phyloP scores from a whole-genome alignment of 306 rosid genomes.

The Ochetophila trinervis region DNA sequence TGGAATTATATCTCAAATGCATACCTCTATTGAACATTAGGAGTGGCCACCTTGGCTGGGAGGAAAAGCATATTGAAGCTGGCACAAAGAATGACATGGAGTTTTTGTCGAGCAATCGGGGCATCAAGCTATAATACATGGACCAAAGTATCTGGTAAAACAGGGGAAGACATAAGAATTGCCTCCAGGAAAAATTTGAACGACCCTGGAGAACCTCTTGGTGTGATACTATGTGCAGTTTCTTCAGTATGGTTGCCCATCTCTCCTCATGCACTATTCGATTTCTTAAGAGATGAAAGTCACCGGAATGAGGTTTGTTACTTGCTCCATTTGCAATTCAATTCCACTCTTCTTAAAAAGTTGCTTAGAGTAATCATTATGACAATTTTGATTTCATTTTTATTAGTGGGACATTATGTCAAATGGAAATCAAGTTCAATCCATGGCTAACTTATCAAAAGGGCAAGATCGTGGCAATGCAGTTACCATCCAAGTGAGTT shows the following conservation, averaged over 20 bases:
- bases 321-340: neutral
- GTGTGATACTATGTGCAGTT: slow-evolving; percentile 86
- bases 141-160: slow-evolving; percentile 70
- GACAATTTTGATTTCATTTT: slow-evolving; percentile 18
- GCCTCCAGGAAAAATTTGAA: slow-evolving; percentile 89
- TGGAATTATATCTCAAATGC: neutral
- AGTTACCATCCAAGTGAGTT: slow-evolving; percentile 77
- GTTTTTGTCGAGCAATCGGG: slow-evolving; percentile 75
- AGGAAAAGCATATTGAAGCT: slow-evolving; percentile 88
- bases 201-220: slow-evolving; percentile 90
- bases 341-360: neutral
- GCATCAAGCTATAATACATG: slow-evolving; percentile 91
- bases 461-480: slow-evolving; percentile 98
- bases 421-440: slow-evolving; percentile 64
- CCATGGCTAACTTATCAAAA: slow-evolving; percentile 78
- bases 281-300: slow-evolving; percentile 79
- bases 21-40: slow-evolving; percentile 30
- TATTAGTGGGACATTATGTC: slow-evolving; percentile 87
- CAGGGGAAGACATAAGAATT: slow-evolving; percentile 86
- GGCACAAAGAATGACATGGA: slow-evolving; percentile 87
- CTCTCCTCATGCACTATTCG: slow-evolving; percentile 53
- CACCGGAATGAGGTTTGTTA: slow-evolving; percentile 61
- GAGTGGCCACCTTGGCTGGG: slow-evolving; percentile 90
- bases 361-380: slow-evolving; percentile 4
- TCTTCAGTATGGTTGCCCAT: slow-evolving; percentile 90